Evolutionary conservation across 306 rosid genomes (phyloP).

Genomic region (Cicer yamashitae): DNA sequence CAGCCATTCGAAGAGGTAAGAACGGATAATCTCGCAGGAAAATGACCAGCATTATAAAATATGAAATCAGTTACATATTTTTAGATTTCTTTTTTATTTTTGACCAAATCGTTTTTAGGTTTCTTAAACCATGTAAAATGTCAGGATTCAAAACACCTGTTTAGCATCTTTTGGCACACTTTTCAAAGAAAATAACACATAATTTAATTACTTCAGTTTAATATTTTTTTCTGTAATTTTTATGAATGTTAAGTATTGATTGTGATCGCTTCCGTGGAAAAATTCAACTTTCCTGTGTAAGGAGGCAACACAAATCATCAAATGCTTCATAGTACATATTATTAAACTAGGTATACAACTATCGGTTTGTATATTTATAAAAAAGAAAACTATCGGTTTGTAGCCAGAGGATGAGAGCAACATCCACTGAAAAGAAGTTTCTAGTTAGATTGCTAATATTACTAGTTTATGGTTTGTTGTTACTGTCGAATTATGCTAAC

Average conservation of each 20-base stretch:
- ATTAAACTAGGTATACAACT: too few relatives aligned
- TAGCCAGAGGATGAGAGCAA: constrained; percentile 5
- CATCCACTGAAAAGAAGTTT: constrained; percentile 33
- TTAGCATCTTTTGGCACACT: too few relatives aligned
- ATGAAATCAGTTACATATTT: neutral
- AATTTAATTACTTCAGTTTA: too few relatives aligned
- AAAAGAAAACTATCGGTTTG: neutral
- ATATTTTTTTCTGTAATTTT: too few relatives aligned
- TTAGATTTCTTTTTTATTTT: neutral
- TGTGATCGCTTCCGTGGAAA: too few relatives aligned
- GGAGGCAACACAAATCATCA: too few relatives aligned
- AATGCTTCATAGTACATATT: too few relatives aligned
- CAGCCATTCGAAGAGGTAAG: neutral
- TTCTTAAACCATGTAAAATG: neutral
- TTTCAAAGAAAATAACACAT: too few relatives aligned
- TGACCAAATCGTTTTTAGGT: neutral
- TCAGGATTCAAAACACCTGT: neutral
- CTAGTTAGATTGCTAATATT: constrained; percentile 19
- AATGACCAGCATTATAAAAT: neutral
- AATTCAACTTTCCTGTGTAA: too few relatives aligned
- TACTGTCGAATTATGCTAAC: neutral
- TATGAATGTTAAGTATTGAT: too few relatives aligned
- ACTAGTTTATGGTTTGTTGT: neutral
- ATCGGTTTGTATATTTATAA: neutral
- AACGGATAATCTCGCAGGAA: neutral